These are phyloP conservation scores for Yarrowia phangngaensis DNA, from an alignment of 805 yeast species.

Conservation along the genomic window DNA sequence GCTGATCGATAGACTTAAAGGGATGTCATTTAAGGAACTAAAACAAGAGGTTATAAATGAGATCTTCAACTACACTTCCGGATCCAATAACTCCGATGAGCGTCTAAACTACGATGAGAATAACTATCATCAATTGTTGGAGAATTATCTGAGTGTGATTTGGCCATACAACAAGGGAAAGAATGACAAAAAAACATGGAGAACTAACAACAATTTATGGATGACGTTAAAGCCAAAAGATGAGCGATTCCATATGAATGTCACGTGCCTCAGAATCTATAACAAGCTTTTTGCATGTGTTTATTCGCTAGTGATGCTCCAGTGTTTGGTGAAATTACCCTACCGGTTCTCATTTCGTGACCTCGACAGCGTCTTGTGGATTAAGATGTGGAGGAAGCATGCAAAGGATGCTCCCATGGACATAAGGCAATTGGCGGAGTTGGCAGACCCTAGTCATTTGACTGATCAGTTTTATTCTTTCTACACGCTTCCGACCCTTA, in stretches of 20 bases:
- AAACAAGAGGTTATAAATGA: background rate
- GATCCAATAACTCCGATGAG: background rate
- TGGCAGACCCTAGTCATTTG: background rate
- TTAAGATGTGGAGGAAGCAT: background rate
- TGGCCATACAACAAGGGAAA: background rate
- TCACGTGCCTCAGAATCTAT: slow-evolving; percentile 1
- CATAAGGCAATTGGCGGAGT: background rate
- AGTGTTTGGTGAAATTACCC: slow-evolving; percentile 1
- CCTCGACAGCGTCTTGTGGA: background rate
- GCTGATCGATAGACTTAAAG: background rate
- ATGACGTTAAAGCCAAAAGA: too few relatives aligned
- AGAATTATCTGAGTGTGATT: background rate
- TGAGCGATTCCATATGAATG: background rate
- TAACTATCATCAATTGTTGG: background rate
- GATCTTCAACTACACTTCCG: background rate
- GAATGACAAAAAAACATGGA: background rate
- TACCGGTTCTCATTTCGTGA: background rate
- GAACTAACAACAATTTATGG: too few relatives aligned
- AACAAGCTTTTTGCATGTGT: slow-evolving; percentile 7
- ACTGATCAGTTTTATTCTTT: slow-evolving; percentile 9
- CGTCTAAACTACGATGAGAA: background rate
- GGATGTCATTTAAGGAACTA: background rate
- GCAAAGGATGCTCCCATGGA: background rate
- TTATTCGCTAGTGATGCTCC: slow-evolving; percentile 1
- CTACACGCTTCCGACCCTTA: background rate